Evolutionary conservation across 2,329 filamentous ascomycete species (phyloP).

Genomic region (Aureobasidium mangrovei): DNA sequence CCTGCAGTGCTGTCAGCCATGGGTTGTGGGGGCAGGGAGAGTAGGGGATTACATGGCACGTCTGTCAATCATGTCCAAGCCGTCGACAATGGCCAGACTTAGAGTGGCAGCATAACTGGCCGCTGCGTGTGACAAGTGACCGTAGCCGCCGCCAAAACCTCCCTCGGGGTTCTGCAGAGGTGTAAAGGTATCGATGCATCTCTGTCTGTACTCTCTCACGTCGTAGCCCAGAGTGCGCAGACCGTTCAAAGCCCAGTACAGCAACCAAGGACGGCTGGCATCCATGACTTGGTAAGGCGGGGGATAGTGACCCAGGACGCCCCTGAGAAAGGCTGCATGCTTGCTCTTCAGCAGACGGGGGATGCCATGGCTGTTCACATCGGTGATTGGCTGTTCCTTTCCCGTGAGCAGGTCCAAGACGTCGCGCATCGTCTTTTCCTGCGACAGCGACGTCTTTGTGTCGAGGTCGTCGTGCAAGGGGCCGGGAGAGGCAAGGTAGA

Average conservation of each 20-base stretch:
- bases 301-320: slow-evolving; percentile 53
- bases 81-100: slow-evolving; percentile 68
- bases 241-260: slow-evolving; percentile 83
- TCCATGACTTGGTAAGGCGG: slow-evolving; percentile 65
- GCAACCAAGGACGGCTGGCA: slow-evolving; percentile 82
- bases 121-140: slow-evolving; percentile 80
- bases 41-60: slow-evolving; percentile 51
- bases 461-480: slow-evolving; percentile 55
- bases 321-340: slow-evolving; percentile 54
- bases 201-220: slow-evolving; percentile 53
- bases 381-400: slow-evolving; percentile 40
- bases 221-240: slow-evolving; percentile 72
- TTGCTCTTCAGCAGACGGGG: slow-evolving; percentile 59
- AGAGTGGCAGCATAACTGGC: slow-evolving; percentile 80
- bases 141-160: slow-evolving; percentile 89
- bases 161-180: slow-evolving; percentile 75
- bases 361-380: slow-evolving; percentile 59
- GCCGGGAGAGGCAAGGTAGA: slow-evolving; percentile 50
- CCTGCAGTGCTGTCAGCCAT: slow-evolving; percentile 27
- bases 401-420: slow-evolving; percentile 59
- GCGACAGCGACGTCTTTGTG: slow-evolving; percentile 59
- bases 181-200: slow-evolving; percentile 59
- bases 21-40: neutral
- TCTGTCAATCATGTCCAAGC: slow-evolving; percentile 68
- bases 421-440: slow-evolving; percentile 59